phyloP scores from a whole-genome alignment of 495 filamentous ascomycete species.

The Trichocladium antarcticum region DNA sequence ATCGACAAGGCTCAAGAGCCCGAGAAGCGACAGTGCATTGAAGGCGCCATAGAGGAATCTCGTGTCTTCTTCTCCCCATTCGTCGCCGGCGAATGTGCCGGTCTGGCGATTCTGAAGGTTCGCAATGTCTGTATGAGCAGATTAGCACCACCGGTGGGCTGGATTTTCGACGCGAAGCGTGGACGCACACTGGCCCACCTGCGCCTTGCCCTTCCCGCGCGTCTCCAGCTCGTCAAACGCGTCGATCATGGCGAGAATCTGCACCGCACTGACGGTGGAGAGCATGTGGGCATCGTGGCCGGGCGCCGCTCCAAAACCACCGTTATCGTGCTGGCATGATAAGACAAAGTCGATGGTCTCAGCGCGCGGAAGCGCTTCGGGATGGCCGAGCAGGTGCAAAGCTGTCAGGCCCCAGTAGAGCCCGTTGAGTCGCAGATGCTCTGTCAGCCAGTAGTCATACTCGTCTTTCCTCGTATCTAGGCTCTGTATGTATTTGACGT shows the following conservation, averaged over 20 bases:
- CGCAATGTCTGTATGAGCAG: slow-evolving; percentile 56
- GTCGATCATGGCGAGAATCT: slow-evolving; percentile 76
- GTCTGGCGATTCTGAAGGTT: slow-evolving; percentile 65
- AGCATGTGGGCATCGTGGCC: slow-evolving; percentile 93
- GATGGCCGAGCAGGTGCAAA: slow-evolving; percentile 70
- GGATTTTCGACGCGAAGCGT: background rate
- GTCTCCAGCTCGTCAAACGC: slow-evolving; percentile 72
- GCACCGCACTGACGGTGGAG: slow-evolving; percentile 85
- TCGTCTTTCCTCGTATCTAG: slow-evolving; percentile 86
- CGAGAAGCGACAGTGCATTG: slow-evolving; percentile 74
- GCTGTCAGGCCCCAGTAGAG: slow-evolving; percentile 94
- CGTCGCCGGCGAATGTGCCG: slow-evolving; percentile 82
- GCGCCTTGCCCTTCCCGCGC: slow-evolving; percentile 54
- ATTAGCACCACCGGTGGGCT: slow-evolving; percentile 5
- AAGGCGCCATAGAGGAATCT: slow-evolving; percentile 84
- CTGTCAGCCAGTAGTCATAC: slow-evolving; percentile 92
- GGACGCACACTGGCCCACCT: slow-evolving; percentile 59
- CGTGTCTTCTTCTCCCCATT: slow-evolving; percentile 94
- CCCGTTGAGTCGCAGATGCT: slow-evolving; percentile 88
- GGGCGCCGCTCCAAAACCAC: slow-evolving; percentile 87
- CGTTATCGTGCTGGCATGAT: slow-evolving; percentile 75
- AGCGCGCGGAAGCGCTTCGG: slow-evolving; percentile 66
- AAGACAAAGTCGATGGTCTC: slow-evolving; percentile 84
- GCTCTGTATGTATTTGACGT: slow-evolving; percentile 88
- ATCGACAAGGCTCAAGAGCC: slow-evolving; percentile 58